phyloP scores from a whole-genome alignment of 257 asterid species.

The Sherardia arvensis region DNA sequence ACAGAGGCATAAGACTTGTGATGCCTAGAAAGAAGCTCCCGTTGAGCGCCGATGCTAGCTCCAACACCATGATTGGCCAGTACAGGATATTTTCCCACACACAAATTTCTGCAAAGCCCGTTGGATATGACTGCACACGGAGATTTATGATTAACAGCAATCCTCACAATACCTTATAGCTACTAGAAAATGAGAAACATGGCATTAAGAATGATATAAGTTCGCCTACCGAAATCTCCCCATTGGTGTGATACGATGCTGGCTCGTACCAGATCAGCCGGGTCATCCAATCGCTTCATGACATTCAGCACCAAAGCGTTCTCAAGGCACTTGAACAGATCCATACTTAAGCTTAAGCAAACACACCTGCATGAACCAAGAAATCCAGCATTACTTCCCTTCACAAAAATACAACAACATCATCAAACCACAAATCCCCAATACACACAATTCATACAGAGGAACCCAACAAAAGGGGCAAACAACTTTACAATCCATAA shows the following conservation, averaged over 20 bases:
- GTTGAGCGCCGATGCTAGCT: conserved; percentile 19
- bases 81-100: conserved; percentile 50
- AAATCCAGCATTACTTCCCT: no score
- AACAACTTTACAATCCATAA: no score
- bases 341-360: neutral
- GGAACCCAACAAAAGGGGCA: no score
- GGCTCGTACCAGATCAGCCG: conserved; percentile 51
- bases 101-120: conserved; percentile 46
- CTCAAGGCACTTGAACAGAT: conserved; percentile 15
- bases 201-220: no score
- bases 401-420: no score
- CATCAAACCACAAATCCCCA: no score
- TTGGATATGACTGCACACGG: conserved; percentile 47
- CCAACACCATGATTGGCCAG: conserved; percentile 33
- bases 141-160: conserved; percentile 8
- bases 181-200: no score
- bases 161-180: neutral
- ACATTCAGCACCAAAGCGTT: conserved; percentile 32
- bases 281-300: conserved; percentile 49
- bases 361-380: no score
- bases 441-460: no score
- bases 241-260: conserved; percentile 48
- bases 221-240: conserved; percentile 56
- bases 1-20: conserved; percentile 55
- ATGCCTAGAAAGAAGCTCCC: no score